Conservation (phyloP, 495 filamentous ascomycete genomes). For the Trichoderma virens region DNA sequence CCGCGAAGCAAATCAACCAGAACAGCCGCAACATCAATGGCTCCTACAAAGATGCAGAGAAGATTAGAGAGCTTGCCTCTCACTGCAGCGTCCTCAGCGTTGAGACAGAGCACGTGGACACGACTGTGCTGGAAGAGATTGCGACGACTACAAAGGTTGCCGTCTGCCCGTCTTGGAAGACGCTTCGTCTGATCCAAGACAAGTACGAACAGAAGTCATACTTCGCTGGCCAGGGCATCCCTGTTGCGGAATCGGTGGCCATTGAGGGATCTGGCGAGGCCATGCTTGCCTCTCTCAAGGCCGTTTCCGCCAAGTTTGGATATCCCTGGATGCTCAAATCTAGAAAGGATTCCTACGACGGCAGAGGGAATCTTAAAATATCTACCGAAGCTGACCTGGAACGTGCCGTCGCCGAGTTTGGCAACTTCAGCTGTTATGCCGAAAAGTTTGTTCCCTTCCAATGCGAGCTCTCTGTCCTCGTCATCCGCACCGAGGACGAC, state of each 20-base stretch:
- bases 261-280: conserved; percentile 38
- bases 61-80: conserved; percentile 68
- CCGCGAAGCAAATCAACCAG: conserved; percentile 86
- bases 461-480: conserved; percentile 90
- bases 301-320: conserved; percentile 58
- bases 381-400: conserved; percentile 58
- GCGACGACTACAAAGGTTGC: conserved; percentile 41
- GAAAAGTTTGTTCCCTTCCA: conserved; percentile 86
- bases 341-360: conserved; percentile 89
- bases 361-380: conserved; percentile 82
- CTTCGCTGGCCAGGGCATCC: conserved; percentile 55
- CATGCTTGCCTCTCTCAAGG: conserved; percentile 50
- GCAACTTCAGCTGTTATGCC: conserved; percentile 69
- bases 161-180: conserved; percentile 84
- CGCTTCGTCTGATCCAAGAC: conserved; percentile 89
- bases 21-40: conserved; percentile 68
- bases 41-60: conserved; percentile 72
- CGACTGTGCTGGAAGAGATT: conserved; percentile 80
- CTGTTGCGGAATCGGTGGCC: conserved; percentile 61
- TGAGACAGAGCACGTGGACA: conserved; percentile 98
- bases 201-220: conserved; percentile 91
- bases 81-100: conserved; percentile 80
- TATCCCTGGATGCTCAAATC: conserved; percentile 95
- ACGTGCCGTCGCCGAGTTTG: conserved; percentile 59
- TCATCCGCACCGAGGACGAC: conserved; percentile 78